Conservation (phyloP, 2,329 filamentous ascomycete genomes). For the Colletotrichum sp. region DNA sequence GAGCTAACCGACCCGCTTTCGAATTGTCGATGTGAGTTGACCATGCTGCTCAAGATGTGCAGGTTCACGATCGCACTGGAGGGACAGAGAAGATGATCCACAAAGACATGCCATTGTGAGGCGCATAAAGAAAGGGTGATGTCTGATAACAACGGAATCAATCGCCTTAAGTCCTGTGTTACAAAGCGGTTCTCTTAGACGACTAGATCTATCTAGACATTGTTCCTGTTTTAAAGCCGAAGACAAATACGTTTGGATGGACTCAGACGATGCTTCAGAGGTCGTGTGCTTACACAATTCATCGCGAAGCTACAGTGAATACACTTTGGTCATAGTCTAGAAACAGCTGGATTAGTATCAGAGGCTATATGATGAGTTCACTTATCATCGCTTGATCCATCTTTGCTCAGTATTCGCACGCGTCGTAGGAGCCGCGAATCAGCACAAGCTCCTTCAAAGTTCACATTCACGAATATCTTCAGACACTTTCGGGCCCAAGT, state of each 20-base stretch:
- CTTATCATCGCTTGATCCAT: background rate
- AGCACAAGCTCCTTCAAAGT: background rate
- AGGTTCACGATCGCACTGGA: background rate
- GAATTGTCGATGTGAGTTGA: fast-evolving
- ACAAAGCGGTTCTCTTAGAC: background rate
- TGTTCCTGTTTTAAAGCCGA: background rate
- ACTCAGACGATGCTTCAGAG: background rate
- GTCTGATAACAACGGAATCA: background rate
- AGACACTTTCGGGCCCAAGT: background rate
- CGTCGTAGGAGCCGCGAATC: background rate
- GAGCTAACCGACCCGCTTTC: slow-evolving; percentile 16
- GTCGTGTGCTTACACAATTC: background rate
- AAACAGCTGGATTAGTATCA: background rate
- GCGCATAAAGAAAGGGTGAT: background rate
- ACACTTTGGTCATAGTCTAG: background rate
- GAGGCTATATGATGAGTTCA: background rate
- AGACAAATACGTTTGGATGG: background rate
- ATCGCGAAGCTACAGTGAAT: background rate
- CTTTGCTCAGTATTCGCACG: background rate
- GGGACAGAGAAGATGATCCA: background rate
- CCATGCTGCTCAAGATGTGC: background rate
- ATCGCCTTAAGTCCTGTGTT: background rate
- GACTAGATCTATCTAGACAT: background rate
- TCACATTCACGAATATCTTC: background rate
- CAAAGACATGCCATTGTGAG: background rate